phyloP scores from a whole-genome alignment of 805 yeast genomes.

The Zygosaccharomyces pseudorouxii region DNA sequence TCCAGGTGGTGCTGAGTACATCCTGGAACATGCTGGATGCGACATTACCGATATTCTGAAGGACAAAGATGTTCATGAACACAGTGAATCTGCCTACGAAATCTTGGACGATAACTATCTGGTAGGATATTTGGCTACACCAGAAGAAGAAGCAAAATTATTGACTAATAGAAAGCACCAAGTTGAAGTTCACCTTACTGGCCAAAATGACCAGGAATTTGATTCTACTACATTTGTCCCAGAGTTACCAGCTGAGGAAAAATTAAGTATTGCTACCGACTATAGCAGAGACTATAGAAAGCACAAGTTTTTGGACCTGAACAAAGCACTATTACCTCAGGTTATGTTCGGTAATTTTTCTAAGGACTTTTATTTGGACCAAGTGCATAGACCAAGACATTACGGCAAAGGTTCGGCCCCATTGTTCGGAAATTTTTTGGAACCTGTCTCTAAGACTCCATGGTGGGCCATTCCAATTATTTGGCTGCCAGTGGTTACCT shows the following conservation, averaged over 20 bases:
- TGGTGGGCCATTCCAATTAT: conserved; percentile 89
- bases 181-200: conserved; percentile 54
- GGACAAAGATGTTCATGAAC: conserved; percentile 57
- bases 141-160: conserved; percentile 68
- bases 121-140: conserved; percentile 79
- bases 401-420: conserved; percentile 97
- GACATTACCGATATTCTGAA: conserved; percentile 65
- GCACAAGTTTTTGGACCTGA: conserved; percentile 83
- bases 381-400: conserved; percentile 96
- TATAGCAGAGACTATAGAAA: conserved; percentile 60
- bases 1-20: conserved; percentile 71
- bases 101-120: conserved; percentile 76
- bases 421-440: conserved; percentile 88
- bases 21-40: conserved; percentile 69
- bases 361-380: conserved; percentile 89
- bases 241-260: conserved; percentile 67
- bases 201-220: conserved; percentile 33
- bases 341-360: conserved; percentile 69
- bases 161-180: conserved; percentile 54
- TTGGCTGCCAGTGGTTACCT: conserved; percentile 82
- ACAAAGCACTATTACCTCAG: conserved; percentile 75
- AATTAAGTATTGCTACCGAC: conserved; percentile 76
- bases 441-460: conserved; percentile 84
- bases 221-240: conserved; percentile 53
- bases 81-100: conserved; percentile 81